phyloP scores from a whole-genome alignment of 2,329 filamentous ascomycete genomes.

The Apiospora kogelbergensis region DNA sequence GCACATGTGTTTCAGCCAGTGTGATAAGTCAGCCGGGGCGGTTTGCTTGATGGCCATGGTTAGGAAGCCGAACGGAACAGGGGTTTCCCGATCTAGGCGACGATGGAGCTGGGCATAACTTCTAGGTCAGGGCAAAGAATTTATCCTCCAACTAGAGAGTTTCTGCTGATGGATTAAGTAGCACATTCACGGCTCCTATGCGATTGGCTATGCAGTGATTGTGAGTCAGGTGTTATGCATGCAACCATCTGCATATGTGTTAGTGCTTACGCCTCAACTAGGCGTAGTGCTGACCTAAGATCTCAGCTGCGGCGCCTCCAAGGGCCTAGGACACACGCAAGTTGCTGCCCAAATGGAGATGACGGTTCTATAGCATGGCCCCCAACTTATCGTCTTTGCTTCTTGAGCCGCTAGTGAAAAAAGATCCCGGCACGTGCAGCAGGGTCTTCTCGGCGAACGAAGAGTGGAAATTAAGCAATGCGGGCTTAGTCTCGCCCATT shows the following conservation, averaged over 20 bases:
- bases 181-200: no score
- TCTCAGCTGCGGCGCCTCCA: not conserved
- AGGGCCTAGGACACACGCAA: not conserved
- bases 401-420: not conserved
- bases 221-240: not conserved
- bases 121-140: not conserved
- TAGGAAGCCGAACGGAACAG: no score
- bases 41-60: not conserved
- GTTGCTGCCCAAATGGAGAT: not conserved
- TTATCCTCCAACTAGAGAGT: not conserved
- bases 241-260: not conserved
- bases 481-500: not conserved
- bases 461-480: not conserved
- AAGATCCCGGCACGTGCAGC: not conserved
- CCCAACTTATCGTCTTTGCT: not conserved
- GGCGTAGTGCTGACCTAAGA: not conserved
- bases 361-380: not conserved
- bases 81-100: not conserved
- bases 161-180: no score
- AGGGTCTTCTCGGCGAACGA: not conserved
- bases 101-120: no score
- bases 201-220: not conserved
- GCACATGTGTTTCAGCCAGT: not conserved
- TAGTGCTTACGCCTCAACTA: not conserved
- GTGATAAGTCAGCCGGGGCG: not conserved